Percentiles rank a stretch among this genome's conserved stretches.
Conservation (phyloP, 164 flowering plant species). For the Piper betle region DNA sequence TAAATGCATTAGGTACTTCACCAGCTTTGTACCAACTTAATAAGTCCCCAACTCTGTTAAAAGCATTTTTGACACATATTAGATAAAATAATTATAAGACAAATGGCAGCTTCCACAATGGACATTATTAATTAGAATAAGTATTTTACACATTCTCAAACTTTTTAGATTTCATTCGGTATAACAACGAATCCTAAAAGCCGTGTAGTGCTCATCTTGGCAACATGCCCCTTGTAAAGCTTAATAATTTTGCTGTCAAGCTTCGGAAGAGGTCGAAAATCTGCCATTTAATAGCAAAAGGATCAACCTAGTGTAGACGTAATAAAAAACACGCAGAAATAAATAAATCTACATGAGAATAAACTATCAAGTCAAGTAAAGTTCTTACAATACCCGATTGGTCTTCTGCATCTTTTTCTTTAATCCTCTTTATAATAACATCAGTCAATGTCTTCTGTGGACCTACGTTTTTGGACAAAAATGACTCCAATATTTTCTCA, state of each 20-base stretch:
- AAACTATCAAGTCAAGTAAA: not conserved
- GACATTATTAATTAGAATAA: not conserved
- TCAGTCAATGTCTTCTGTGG: conserved; percentile 64
- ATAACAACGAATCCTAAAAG: too few relatives aligned
- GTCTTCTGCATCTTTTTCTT: conserved; percentile 44
- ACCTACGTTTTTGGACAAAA: conserved; percentile 44
- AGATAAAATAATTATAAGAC: too few relatives aligned
- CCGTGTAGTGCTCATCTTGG: not conserved
- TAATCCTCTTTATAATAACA: conserved; percentile 52
- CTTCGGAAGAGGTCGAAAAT: conserved; percentile 43
- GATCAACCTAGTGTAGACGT: not conserved
- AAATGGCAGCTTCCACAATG: not conserved
- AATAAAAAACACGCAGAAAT: not conserved
- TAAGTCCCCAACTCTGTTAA: conserved; percentile 65
- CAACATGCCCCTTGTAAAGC: conserved; percentile 63
- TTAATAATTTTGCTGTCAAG: conserved; percentile 54
- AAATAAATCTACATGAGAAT: too few relatives aligned
- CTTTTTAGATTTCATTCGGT: not conserved
- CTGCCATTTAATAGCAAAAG: conserved; percentile 26
- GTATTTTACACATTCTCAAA: not conserved
- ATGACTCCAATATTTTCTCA: conserved; percentile 56
- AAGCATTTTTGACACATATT: not conserved
- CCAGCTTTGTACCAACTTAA: conserved; percentile 66
- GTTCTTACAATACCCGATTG: conserved; percentile 30
- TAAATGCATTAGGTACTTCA: conserved; percentile 81